Conservation (phyloP, 768 basidiomycete genomes). For the Trametopsis cervina region DNA sequence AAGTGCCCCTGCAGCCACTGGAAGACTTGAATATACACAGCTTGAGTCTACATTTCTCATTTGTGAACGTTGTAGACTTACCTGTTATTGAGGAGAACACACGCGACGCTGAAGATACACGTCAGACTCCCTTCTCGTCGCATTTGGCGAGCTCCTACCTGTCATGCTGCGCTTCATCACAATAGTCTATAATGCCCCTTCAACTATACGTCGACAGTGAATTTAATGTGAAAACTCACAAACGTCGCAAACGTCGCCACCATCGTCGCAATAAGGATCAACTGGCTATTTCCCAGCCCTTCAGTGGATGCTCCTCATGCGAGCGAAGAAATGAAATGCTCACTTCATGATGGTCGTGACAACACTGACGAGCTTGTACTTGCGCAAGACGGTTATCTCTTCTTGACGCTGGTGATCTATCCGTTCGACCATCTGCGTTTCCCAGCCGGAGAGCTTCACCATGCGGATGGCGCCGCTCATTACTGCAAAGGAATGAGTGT, state of each 20-base stretch:
- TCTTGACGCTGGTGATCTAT: conserved; percentile 52
- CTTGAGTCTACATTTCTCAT: not conserved
- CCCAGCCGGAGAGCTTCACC: conserved; percentile 45
- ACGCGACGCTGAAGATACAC: not conserved
- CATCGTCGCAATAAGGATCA: conserved; percentile 58
- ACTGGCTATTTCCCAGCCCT: conserved; percentile 1
- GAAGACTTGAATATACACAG: not conserved
- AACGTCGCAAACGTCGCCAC: conserved; percentile 51
- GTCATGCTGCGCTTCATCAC: conserved; percentile 29
- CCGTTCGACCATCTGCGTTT: conserved; percentile 39
- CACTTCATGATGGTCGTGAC: conserved; percentile 39
- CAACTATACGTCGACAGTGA: not conserved
- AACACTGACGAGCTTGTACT: conserved; percentile 27
- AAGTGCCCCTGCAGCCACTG: not conserved
- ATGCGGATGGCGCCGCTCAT: conserved; percentile 33
- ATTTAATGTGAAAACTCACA: conserved; percentile 34
- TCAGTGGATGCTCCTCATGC: not conserved
- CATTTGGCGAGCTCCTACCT: not conserved
- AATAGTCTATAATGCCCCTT: conserved; percentile 19
- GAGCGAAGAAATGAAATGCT: conserved; percentile 9
- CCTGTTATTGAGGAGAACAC: conserved; percentile 2
- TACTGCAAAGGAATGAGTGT: conserved; percentile 14
- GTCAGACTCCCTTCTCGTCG: not conserved
- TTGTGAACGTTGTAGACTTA: not conserved
- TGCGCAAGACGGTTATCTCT: conserved; percentile 52